Evolutionary conservation across 306 rosid genomes (phyloP).

Genomic region (Fragaria ananassa): DNA sequence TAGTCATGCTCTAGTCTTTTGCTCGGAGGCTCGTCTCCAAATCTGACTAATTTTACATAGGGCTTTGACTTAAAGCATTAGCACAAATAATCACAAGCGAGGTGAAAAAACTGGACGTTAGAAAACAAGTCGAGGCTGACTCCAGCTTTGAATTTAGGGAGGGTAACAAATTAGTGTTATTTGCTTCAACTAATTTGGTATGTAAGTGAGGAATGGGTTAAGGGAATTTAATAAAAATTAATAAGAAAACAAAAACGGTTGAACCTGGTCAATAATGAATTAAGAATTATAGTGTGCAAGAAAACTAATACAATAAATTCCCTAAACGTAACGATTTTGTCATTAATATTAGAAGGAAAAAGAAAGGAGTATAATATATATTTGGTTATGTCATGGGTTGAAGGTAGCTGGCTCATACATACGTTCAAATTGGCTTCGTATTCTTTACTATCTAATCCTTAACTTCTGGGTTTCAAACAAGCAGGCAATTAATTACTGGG

Average conservation of each 20-base stretch:
- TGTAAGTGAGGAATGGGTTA: too few species aligned
- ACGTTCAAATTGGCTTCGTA: neutral
- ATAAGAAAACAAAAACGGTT: neutral
- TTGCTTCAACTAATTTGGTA: neutral
- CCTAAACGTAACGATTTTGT: neutral
- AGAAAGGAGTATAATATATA: neutral
- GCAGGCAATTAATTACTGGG: neutral
- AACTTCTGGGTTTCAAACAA: too few species aligned
- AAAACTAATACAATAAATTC: neutral
- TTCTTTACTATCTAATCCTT: too few species aligned
- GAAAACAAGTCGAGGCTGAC: neutral
- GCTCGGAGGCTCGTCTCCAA: too few species aligned
- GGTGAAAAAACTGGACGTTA: too few species aligned
- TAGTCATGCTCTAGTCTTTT: neutral
- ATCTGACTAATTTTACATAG: too few species aligned
- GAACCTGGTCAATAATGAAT: neutral
- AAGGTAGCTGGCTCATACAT: neutral
- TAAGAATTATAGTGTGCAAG: neutral
- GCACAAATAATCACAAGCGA: too few species aligned
- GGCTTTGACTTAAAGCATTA: too few species aligned
- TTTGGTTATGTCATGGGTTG: neutral
- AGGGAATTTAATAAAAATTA: too few species aligned
- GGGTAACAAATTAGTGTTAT: neutral
- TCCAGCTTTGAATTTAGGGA: neutral
- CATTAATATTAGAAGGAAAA: neutral